Evolutionary conservation across 805 yeast genomes (phyloP).

Genomic region (Wickerhamiella brachini): DNA sequence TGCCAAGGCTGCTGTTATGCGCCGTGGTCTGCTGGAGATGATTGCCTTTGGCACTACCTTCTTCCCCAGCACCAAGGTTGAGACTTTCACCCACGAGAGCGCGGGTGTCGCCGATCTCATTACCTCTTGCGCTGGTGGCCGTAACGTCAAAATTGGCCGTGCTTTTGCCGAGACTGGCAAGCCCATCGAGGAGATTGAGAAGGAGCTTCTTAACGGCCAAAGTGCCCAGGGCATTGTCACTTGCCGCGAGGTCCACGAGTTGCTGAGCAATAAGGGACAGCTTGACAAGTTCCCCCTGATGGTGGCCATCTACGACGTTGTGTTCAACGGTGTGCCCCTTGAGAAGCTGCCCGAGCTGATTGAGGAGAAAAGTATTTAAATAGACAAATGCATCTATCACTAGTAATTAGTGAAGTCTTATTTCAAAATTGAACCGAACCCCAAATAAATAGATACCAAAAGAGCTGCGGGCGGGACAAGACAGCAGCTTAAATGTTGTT

Average conservation of each 20-base stretch:
- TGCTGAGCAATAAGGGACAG: slow-evolving; percentile 38
- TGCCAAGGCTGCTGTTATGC: slow-evolving; percentile 94
- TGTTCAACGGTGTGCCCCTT: slow-evolving; percentile 61
- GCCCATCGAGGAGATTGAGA: slow-evolving; percentile 70
- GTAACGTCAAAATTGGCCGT: slow-evolving; percentile 85
- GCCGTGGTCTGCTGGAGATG: slow-evolving; percentile 86
- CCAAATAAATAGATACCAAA: too few species aligned
- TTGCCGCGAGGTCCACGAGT: slow-evolving; percentile 79
- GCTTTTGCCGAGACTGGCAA: slow-evolving; percentile 72
- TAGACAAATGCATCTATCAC: not conserved
- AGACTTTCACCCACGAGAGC: slow-evolving; percentile 82
- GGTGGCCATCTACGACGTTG: slow-evolving; percentile 67
- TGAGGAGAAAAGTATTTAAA: not conserved
- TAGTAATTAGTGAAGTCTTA: not conserved
- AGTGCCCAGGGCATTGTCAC: slow-evolving; percentile 94
- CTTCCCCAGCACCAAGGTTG: slow-evolving; percentile 58
- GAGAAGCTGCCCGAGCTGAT: slow-evolving; percentile 47
- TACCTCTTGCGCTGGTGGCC: slow-evolving; percentile 95
- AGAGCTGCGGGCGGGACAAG: too few species aligned
- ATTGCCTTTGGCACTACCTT: slow-evolving; percentile 72
- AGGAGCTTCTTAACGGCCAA: slow-evolving; percentile 81
- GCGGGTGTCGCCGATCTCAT: slow-evolving; percentile 98
- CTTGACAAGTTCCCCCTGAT: slow-evolving; percentile 68
- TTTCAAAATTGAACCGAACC: too few species aligned
- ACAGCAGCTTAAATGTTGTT: too few species aligned